Conservation (phyloP, 177 flowering plant genomes). For the Vitis hybrid region DNA sequence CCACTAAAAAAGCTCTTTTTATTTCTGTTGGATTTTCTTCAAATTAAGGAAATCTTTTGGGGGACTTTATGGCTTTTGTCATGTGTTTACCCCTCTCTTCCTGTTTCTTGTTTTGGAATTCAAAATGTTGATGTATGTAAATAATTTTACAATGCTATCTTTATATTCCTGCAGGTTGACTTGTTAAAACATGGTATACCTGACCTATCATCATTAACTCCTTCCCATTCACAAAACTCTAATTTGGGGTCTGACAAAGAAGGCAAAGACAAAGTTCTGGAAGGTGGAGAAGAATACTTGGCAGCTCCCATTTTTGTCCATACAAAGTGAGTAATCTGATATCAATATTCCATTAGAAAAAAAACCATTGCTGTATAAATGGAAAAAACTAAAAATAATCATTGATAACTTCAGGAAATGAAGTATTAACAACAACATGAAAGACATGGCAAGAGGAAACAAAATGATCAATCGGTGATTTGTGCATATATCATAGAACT, state of each 20-base stretch:
- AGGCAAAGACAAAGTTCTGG: constrained; percentile 35
- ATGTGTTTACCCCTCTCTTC: not conserved
- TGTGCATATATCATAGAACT: too few species aligned
- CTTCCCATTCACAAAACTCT: constrained; percentile 45
- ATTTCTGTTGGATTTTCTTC: not conserved
- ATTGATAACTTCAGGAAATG: too few species aligned
- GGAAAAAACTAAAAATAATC: too few species aligned
- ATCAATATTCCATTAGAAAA: not conserved
- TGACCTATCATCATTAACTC: constrained; percentile 67
- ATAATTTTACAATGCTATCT: not conserved
- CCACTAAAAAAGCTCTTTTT: too few species aligned
- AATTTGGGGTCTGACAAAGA: constrained; percentile 48
- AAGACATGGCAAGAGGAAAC: too few species aligned
- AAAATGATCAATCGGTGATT: too few species aligned
- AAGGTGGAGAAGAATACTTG: constrained; percentile 58
- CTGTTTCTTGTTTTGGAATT: not conserved
- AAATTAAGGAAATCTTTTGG: not conserved
- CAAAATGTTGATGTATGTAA: not conserved
- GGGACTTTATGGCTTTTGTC: not conserved
- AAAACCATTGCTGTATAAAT: too few species aligned
- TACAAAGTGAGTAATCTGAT: constrained; percentile 57
- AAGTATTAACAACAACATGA: too few species aligned
- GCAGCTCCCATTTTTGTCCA: constrained; percentile 85
- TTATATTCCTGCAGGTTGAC: constrained; percentile 65
- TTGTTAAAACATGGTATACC: constrained; percentile 86